Evolutionary conservation across 2,329 filamentous ascomycete genomes (phyloP), one percentile per base, ranked within the genome.

Genomic region (Ustilaginoidea virens): DNA sequence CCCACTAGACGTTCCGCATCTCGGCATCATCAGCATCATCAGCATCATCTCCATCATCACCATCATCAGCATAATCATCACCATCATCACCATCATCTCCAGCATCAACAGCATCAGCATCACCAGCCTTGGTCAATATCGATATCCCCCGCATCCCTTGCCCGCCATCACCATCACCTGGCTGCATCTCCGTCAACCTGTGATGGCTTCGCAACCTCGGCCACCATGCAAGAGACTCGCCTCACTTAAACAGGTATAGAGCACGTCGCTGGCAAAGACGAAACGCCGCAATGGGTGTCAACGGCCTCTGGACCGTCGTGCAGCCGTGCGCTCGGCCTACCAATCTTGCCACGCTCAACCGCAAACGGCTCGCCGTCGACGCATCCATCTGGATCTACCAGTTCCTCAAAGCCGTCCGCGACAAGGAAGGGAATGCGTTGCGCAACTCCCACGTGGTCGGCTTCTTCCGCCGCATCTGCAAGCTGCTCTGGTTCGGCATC

Each of bases 371-470:
- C 28, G 92, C 90, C 26, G 83, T 98, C 40, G 90, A 98, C 57
- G 90, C 92, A 33, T 94, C 86, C 9, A 98, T 98, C 50, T 98
- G 90, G 90, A 96, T 98, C 44, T 98, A 98, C 63, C 90, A 98
- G 49, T 98, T 98, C 47, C 73, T 98, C 44, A 98, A 98, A 60
- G 90, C 92, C 7, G 90, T 98, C 8, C 86, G 90, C 44, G 90
- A 98, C 57, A 94, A 96, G 47, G 90, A 98, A 55, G 90, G 90
- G 30, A 93, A 98, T 48, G 90, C 90, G 1, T 65, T 98, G 29
- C 82, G 86, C 38, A 98, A 94, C 58, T 87, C 82, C 17, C 90
- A 98, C 47, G 73, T 98, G 20, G 82, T 98, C 24, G 90, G 92
- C 22, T 98, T 98, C 69, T 98, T 98, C 57, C 81, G 90, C 29